phyloP scores from a whole-genome alignment of 148 eudicot species.

The Limonium bicolor region DNA sequence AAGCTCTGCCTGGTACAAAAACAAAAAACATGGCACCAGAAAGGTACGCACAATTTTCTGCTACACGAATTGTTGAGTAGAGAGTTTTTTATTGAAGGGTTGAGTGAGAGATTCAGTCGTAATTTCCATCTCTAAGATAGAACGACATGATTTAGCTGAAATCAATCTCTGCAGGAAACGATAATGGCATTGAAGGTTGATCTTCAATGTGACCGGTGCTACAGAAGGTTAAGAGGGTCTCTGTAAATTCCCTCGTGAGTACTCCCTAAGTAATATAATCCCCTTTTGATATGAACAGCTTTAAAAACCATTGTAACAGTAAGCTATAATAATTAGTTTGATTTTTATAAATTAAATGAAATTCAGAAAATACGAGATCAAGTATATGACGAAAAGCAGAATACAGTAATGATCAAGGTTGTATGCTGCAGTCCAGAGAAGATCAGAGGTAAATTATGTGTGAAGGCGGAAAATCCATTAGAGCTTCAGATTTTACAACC shows the following conservation, averaged over 20 bases:
- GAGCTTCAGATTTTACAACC: conserved; percentile 41
- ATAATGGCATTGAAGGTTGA: conserved; percentile 62
- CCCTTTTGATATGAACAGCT: background rate
- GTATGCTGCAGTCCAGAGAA: conserved; percentile 76
- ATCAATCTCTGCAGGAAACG: too few species aligned
- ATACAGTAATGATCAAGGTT: conserved; percentile 59
- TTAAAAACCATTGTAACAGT: background rate
- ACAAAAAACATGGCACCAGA: too few species aligned
- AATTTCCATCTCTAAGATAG: too few species aligned
- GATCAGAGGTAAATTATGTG: conserved; percentile 54
- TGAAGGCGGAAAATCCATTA: conserved; percentile 45
- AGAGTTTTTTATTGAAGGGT: too few species aligned
- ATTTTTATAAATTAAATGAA: background rate
- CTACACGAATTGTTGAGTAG: too few species aligned
- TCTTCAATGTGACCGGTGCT: conserved; percentile 62
- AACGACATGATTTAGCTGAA: too few species aligned
- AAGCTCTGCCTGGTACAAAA: too few species aligned
- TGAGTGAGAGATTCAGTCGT: too few species aligned
- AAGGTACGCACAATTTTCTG: too few species aligned
- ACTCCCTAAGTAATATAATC: background rate
- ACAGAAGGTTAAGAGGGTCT: conserved; percentile 55
- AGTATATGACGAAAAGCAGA: conserved; percentile 48
- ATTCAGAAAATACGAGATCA: conserved; percentile 65
- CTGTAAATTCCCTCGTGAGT: conserved; percentile 69
- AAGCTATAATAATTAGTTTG: background rate